Conservation (phyloP, 202 grass and related monocot genomes). For the Tripidium arundinaceum region DNA sequence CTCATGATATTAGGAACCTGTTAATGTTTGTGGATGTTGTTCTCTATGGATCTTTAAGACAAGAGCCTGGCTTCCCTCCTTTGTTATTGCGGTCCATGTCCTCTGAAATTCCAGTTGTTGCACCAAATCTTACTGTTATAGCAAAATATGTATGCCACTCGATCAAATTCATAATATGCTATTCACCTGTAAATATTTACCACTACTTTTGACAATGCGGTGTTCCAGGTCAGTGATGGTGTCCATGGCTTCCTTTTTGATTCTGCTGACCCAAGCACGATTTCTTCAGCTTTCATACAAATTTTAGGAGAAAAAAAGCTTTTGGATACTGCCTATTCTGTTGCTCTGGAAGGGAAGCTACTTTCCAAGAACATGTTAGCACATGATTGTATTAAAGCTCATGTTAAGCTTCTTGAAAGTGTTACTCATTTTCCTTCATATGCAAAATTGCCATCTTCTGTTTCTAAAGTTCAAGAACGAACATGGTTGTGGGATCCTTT, state of each 20-base stretch:
- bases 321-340: conserved; percentile 55
- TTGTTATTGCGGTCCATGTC: conserved; percentile 78
- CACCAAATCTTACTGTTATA: conserved; percentile 78
- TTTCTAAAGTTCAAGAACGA: conserved; percentile 67
- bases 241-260: conserved; percentile 73
- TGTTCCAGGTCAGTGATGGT: conserved; percentile 70
- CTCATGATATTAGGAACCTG: conserved; percentile 58
- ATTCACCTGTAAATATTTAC: conserved; percentile 10
- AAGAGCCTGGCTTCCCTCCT: conserved; percentile 86
- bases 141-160: conserved; percentile 74
- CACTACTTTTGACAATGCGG: conserved; percentile 15
- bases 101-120: conserved; percentile 77
- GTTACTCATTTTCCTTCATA: conserved; percentile 80
- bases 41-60: conserved; percentile 75
- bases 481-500: conserved; percentile 85
- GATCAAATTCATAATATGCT: conserved; percentile 24
- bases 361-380: conserved; percentile 85
- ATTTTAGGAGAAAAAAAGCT: conserved; percentile 57
- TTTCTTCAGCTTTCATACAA: conserved; percentile 53
- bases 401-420: conserved; percentile 85
- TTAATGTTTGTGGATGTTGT: conserved; percentile 69
- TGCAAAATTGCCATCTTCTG: conserved; percentile 53
- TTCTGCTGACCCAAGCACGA: conserved; percentile 47
- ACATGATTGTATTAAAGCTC: conserved; percentile 67
- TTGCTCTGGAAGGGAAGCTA: conserved; percentile 58